Conservation (phyloP, 148 eudicot genomes). For the Chenopodium suecicum region DNA sequence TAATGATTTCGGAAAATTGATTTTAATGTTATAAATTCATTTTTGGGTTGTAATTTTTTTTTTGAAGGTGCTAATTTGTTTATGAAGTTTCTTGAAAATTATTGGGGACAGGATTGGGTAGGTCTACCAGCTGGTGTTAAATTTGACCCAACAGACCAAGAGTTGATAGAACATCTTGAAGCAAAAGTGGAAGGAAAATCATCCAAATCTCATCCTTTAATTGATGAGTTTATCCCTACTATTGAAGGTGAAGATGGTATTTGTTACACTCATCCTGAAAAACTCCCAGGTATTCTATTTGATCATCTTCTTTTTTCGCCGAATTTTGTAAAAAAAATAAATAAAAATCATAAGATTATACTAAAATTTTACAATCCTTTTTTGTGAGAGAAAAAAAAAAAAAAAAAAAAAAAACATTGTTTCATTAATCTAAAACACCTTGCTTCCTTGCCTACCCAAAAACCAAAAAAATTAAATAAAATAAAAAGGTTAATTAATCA, state of each 20-base stretch:
- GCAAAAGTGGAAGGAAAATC: constrained; percentile 77
- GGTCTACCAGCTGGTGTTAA: constrained; percentile 99
- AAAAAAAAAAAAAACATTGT: no score
- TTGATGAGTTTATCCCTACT: constrained; percentile 95
- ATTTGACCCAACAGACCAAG: constrained; percentile 99
- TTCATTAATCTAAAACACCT: background rate
- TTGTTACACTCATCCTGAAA: constrained; percentile 99
- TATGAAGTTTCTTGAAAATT: constrained; percentile 4
- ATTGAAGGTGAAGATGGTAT: constrained; percentile 99
- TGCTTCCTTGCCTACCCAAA: background rate
- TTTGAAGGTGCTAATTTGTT: constrained; percentile 2
- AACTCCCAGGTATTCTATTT: constrained; percentile 70
- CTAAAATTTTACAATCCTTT: background rate
- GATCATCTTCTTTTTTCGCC: background rate
- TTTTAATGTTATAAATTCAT: background rate
- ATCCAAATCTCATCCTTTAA: constrained; percentile 88
- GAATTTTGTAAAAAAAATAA: background rate
- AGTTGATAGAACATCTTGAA: constrained; percentile 94
- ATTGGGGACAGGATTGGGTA: constrained; percentile 77
- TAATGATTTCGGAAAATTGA: background rate
- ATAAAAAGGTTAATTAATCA: background rate
- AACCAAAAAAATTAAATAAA: no score
- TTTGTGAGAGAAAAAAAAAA: no score
- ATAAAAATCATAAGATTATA: background rate
- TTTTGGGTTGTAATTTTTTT: background rate